phyloP scores from a whole-genome alignment of 2,329 filamentous ascomycete species.

The Coniochaeta sp. region DNA sequence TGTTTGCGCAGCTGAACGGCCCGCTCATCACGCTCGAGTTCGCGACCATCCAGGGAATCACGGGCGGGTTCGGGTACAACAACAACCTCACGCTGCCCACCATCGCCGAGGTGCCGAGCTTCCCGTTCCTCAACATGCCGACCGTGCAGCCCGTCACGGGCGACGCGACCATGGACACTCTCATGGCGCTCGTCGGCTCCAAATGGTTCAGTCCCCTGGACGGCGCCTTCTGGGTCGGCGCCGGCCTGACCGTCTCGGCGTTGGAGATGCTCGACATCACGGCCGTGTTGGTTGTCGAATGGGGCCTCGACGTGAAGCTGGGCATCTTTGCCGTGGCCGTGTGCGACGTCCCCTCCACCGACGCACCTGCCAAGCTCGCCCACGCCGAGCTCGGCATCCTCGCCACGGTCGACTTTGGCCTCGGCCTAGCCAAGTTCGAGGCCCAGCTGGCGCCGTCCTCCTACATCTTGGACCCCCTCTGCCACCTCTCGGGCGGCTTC shows the following conservation, averaged over 20 bases:
- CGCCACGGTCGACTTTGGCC: constrained; percentile 18
- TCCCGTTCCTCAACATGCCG: constrained; percentile 21
- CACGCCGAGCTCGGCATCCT: constrained; percentile 22
- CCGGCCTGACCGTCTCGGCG: constrained; percentile 28
- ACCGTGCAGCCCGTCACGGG: not conserved
- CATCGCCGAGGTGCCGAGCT: constrained; percentile 16
- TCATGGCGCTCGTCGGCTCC: not conserved
- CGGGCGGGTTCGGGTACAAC: constrained; percentile 33
- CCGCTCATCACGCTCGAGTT: constrained; percentile 30
- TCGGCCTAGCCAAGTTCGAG: constrained; percentile 21
- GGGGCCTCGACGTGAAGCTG: constrained; percentile 13
- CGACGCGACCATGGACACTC: not conserved
- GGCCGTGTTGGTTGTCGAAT: constrained; percentile 28
- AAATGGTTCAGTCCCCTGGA: constrained; percentile 24
- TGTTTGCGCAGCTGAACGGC: constrained; percentile 28
- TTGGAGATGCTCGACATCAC: constrained; percentile 28
- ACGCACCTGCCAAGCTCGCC: constrained; percentile 6
- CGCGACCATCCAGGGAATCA: constrained; percentile 26
- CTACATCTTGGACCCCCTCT: constrained; percentile 23
- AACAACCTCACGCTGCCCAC: constrained; percentile 21
- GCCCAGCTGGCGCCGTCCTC: constrained; percentile 26
- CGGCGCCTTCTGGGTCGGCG: constrained; percentile 27
- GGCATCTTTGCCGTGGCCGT: constrained; percentile 8
- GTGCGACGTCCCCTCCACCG: constrained; percentile 4
- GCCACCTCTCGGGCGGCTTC: constrained; percentile 29